Percentiles rank a stretch among this genome's conserved stretches.
Evolutionary conservation across 352 stramenopile species (phyloP).

Genomic region (Pythium volutum): DNA sequence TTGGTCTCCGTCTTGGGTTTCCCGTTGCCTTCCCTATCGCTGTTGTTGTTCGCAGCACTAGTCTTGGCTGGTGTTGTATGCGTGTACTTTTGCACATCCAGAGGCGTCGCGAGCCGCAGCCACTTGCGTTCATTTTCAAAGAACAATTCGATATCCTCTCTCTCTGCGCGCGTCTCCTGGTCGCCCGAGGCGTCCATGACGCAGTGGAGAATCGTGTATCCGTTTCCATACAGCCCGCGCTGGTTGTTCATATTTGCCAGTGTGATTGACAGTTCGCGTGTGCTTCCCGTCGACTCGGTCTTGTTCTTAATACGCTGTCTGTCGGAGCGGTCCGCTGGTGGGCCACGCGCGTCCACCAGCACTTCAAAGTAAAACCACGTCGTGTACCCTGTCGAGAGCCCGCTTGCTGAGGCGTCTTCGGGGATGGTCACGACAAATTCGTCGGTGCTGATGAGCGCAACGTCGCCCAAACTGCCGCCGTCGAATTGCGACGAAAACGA

Average conservation of each 20-base stretch:
- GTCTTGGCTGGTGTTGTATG: not conserved
- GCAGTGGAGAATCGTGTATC: slow-evolving; percentile 33
- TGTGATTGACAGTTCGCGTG: slow-evolving; percentile 24
- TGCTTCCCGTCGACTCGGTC: not conserved
- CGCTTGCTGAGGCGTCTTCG: slow-evolving; percentile 37
- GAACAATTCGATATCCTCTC: slow-evolving; percentile 16
- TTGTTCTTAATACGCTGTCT: not conserved
- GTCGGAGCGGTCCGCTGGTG: not conserved
- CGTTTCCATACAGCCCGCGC: slow-evolving; percentile 34
- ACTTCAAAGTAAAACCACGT: slow-evolving; percentile 51
- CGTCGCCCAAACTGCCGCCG: slow-evolving; percentile 30
- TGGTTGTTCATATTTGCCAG: slow-evolving; percentile 48
- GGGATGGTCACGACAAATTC: slow-evolving; percentile 38
- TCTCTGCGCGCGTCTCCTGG: no score
- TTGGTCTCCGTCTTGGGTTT: slow-evolving; percentile 40
- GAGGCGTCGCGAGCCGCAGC: slow-evolving; percentile 32
- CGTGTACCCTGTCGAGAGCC: slow-evolving; percentile 40
- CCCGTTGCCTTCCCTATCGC: not conserved
- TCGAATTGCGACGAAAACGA: slow-evolving; percentile 41
- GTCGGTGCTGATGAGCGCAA: slow-evolving; percentile 10
- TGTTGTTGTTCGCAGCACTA: not conserved
- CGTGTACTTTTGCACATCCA: slow-evolving; percentile 41
- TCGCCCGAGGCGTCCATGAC: slow-evolving; percentile 16
- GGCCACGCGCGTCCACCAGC: not conserved
- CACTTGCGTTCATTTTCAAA: slow-evolving; percentile 38